Evolutionary conservation across 345 rosid genomes (phyloP), one percentile per base, ranked within the genome.

Genomic region (Turnera subulata): DNA sequence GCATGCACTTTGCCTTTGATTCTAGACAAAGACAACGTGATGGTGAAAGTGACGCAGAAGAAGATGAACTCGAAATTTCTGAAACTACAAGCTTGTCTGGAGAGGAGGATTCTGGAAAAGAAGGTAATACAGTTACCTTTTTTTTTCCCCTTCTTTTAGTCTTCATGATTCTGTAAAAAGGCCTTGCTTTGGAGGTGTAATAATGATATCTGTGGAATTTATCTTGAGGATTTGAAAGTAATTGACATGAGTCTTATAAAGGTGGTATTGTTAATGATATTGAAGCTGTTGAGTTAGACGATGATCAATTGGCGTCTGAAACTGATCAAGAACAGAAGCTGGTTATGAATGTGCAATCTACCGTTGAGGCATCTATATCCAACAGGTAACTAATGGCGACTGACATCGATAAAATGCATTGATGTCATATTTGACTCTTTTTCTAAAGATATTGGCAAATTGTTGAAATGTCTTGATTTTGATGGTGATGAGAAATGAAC

Each of bases 271-370:
- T n/a, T 56, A 61, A 65, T 51, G 60, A 45, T 65, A 63, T 42
- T 63, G 74, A 65, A 57, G 65, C 66, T 71, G 63, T 45, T 58
- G 78, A 64, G 55, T 64, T 67, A 51, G 86, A 76, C 25, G 76
- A 76, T 55, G 82, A 74, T 53, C 52, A 38, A 13, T 73, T 70
- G 54, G 73, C 60, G 42, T 71, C 42, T 60, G 80, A 78, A 46
- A 14, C 77, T 13, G 83, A 83, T 47, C 73, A 76, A 59, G 88
- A 78, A 53, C 69, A 50, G 42, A 79, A 63, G 50, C 50, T 59
- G 64, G 69, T 18, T 62, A 64, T 68, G 53, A 32, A 33, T 67
- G 62, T 53, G 55, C 77, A 76, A 46, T 46, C 68, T 39, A 13
- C 53, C 46, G 59, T 45, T 22, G 55, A 64, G 59, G 67, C 53